Percentiles rank a stretch among this genome's conserved stretches.
These are phyloP conservation scores for Elaeagnus macrophylla DNA, from an alignment of 306 rosid species.

Conservation along the genomic window DNA sequence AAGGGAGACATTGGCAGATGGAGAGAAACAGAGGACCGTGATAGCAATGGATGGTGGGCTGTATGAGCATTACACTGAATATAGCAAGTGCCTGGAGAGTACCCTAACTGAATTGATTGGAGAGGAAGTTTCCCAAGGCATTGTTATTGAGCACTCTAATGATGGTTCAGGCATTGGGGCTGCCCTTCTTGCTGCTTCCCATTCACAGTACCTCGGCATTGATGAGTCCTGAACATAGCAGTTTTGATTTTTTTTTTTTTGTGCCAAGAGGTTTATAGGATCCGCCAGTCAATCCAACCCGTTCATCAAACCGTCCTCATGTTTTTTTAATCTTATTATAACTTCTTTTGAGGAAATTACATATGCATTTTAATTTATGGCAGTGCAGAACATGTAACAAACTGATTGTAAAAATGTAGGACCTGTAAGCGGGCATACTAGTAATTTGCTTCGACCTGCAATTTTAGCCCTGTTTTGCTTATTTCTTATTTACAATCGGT, in stretches of 20 bases:
- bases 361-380: constrained; percentile 10
- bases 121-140: constrained; percentile 34
- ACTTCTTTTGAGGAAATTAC: constrained; percentile 7
- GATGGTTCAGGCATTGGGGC: constrained; percentile 96
- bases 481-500: not conserved
- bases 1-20: constrained; percentile 35
- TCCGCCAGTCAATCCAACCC: not conserved
- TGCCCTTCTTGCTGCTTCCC: constrained; percentile 78
- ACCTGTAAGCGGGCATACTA: constrained; percentile 25
- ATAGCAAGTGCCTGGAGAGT: constrained; percentile 60
- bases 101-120: constrained; percentile 63
- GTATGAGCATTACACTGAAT: constrained; percentile 70
- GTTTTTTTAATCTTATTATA: not conserved
- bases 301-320: not conserved
- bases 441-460: constrained; percentile 25
- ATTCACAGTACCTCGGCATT: constrained; percentile 49
- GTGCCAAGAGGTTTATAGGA: constrained; percentile 12
- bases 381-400: constrained; percentile 5
- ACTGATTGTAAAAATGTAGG: constrained; percentile 22
- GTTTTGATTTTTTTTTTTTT: constrained; percentile 15
- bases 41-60: constrained; percentile 89
- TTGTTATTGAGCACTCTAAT: constrained; percentile 46
- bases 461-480: constrained; percentile 2
- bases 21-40: constrained; percentile 41
- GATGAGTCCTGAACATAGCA: constrained; percentile 25